Percentiles rank a stretch among this genome's conserved stretches.
These are phyloP conservation scores for Paramecium sonneborni DNA, from an alignment of 73 alveolate genomes.

Conservation along the genomic window DNA sequence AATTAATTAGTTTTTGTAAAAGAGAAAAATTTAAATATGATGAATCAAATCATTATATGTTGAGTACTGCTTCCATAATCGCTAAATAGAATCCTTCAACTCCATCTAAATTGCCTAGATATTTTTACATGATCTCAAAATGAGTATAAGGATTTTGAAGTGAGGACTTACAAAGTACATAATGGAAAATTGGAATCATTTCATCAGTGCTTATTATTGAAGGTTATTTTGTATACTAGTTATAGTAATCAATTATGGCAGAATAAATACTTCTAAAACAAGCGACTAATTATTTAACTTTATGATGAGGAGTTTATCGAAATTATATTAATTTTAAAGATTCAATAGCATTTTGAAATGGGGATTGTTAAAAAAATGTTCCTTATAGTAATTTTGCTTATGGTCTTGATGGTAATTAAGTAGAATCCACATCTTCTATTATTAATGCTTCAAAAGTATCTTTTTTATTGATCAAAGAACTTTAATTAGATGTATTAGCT, in stretches of 20 bases:
- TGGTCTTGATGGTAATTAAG: neutral
- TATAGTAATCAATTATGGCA: neutral
- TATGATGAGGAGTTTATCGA: constrained; percentile 21
- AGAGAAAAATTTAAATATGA: neutral
- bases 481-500: neutral
- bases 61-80: neutral
- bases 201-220: constrained; percentile 24
- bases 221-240: neutral
- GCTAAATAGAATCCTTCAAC: neutral
- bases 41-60: neutral
- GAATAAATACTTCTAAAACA: neutral
- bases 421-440: neutral
- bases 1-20: neutral
- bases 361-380: neutral
- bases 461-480: neutral
- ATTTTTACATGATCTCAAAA: neutral
- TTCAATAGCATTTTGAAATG: neutral
- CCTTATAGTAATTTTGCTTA: neutral
- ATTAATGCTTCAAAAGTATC: neutral
- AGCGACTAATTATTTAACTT: neutral
- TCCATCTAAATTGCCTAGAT: neutral
- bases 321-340: neutral
- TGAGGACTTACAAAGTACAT: neutral
- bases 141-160: constrained; percentile 15
- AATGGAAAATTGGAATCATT: neutral